Evolutionary conservation across 2,329 filamentous ascomycete species (phyloP).

Genomic region (Pleoardoris graminearum): DNA sequence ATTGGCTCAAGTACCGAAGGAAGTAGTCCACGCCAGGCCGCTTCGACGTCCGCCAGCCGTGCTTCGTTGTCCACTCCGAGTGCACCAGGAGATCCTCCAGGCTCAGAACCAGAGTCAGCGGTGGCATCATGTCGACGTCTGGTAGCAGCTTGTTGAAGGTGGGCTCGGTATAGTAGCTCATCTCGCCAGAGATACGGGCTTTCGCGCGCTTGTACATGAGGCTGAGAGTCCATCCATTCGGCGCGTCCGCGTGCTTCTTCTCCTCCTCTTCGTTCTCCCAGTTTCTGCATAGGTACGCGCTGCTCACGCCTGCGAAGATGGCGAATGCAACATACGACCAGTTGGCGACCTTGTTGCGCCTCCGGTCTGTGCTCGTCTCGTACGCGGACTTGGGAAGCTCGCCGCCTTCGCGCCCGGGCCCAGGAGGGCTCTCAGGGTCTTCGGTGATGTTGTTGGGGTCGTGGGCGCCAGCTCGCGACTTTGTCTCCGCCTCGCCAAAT

Average conservation of each 20-base stretch:
- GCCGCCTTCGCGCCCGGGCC: conserved; percentile 56
- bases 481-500: conserved; percentile 53
- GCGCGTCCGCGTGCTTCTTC: conserved; percentile 67
- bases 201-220: conserved; percentile 81
- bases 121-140: conserved; percentile 76
- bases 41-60: conserved; percentile 95
- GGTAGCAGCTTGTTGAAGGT: conserved; percentile 92
- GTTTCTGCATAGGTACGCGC: conserved; percentile 80
- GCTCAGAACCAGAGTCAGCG: conserved; percentile 90
- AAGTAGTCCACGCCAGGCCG: conserved; percentile 96
- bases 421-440: conserved; percentile 53
- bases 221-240: conserved; percentile 75
- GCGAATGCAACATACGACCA: conserved; percentile 69
- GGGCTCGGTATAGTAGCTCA: conserved; percentile 94
- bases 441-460: conserved; percentile 57
- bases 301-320: conserved; percentile 59
- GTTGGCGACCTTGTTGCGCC: conserved; percentile 75
- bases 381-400: conserved; percentile 80
- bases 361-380: conserved; percentile 85
- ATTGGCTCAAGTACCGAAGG: conserved; percentile 92
- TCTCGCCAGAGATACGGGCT: conserved; percentile 72
- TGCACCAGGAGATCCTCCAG: conserved; percentile 93
- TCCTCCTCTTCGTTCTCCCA: conserved; percentile 80
- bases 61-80: conserved; percentile 90
- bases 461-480: conserved; percentile 32